Base-by-base conservation (phyloP, 306 rosid species). In the Quercus agrifolia region DNA sequence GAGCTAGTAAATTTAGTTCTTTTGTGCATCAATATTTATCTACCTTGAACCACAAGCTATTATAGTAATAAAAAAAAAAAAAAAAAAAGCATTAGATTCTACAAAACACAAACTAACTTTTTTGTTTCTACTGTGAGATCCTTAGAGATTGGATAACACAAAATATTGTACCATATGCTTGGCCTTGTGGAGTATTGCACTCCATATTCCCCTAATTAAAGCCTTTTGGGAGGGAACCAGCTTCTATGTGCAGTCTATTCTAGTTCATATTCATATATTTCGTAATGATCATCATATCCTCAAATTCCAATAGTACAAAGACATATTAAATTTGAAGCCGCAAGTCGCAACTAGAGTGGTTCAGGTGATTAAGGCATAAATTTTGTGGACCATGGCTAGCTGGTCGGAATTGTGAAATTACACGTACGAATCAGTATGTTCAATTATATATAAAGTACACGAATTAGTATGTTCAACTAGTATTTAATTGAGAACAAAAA, bases 91-190 rank as follows among this genome's bases (percentile, higher is more conserved):
- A 91, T 91, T 86, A 81, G 96, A 91, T 91, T 89, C 96, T 83
- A 89, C 90, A 85, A 90, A 33, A 68, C 86, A 85, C 78, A 75
- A 85, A 83, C 27, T 25, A 68, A 55, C 85, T 73, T 81, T 78
- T 68, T 68, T 75, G 74, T 83, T 46, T 81, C 67, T 82, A 77
- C 86, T 71, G 83, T 70, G 61, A 81, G 89, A 85, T 89, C 85
- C 88, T 89, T 79, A 82, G 58, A 81, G 77, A 87, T 86, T 79
- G 93, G 91, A 84, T 85, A 85, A 91, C 88, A 86, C 88, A 82
- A 85, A 87, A 78, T 89, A 41, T 41, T 12, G 89, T 86, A 82
- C 92, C 79, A 82, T 87, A 76, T 87, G 86, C 91, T 82, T 80
- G 70, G 77, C 83, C 82, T 80, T 64, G 61, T 76, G 81, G 77